Conservation (phyloP, 1,284 basidiomycete species). For the Austroboletus sp. region DNA sequence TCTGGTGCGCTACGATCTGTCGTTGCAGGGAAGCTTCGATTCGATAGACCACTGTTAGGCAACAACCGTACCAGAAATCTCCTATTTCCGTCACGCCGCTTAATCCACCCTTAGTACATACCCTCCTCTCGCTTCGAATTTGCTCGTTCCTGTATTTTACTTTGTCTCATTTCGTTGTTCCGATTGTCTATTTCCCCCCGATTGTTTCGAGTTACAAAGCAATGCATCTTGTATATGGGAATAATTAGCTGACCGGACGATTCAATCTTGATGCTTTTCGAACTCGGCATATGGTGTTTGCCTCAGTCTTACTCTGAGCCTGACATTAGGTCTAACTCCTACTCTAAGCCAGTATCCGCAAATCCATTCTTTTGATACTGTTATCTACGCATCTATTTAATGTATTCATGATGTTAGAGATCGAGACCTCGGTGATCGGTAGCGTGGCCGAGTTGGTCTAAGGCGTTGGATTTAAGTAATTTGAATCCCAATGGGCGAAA, state of each 20-base stretch:
- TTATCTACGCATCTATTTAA: background rate
- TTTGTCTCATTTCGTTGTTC: conserved; percentile 5
- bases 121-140: conserved; percentile 16
- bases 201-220: conserved; percentile 14
- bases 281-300: too few relatives aligned
- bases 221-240: conserved; percentile 11
- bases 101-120: conserved; percentile 20
- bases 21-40: conserved; percentile 20
- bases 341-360: too few relatives aligned
- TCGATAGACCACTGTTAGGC: conserved; percentile 25
- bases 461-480: conserved; percentile 75
- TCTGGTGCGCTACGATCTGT: conserved; percentile 21
- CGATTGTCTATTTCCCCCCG: background rate
- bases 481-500: conserved; percentile 69
- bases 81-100: conserved; percentile 4
- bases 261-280: too few relatives aligned
- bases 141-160: conserved; percentile 29
- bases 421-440: conserved; percentile 34
- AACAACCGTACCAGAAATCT: conserved; percentile 21
- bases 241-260: background rate
- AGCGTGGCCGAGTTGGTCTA: conserved; percentile 77
- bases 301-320: too few relatives aligned
- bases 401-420: background rate
- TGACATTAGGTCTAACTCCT: too few relatives aligned
- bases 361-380: too few relatives aligned